Evolutionary conservation across 768 basidiomycete genomes (phyloP).

Genomic region (Tylopilus sp.): DNA sequence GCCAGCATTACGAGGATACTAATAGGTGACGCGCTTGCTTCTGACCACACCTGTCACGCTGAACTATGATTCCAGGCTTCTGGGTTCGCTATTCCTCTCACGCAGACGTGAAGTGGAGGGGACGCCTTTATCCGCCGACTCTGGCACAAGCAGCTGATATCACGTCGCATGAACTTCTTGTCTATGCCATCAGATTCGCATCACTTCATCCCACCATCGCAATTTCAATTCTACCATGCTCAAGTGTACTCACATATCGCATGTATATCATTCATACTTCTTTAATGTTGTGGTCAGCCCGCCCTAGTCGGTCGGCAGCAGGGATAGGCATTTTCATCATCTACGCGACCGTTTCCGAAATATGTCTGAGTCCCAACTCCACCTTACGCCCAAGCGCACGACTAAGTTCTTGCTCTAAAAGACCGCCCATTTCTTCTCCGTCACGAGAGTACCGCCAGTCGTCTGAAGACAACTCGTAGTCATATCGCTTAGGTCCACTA

Average conservation of each 20-base stretch:
- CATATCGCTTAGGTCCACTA: slow-evolving; percentile 92
- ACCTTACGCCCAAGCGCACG: slow-evolving; percentile 35
- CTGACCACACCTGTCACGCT: slow-evolving; percentile 1
- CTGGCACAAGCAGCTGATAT: slow-evolving; percentile 1
- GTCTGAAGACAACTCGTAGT: slow-evolving; percentile 54
- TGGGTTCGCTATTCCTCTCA: slow-evolving; percentile 64
- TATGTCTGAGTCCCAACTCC: slow-evolving; percentile 27
- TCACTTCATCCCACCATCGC: neutral
- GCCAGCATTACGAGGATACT: slow-evolving; percentile 57
- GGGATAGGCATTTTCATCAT: neutral
- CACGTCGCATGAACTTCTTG: neutral
- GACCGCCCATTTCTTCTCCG: slow-evolving; percentile 49
- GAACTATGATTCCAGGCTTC: slow-evolving; percentile 39
- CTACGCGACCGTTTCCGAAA: slow-evolving; percentile 24
- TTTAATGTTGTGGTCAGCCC: neutral
- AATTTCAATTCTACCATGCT: neutral
- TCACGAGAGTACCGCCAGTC: slow-evolving; percentile 81
- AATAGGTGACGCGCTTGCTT: slow-evolving; percentile 49
- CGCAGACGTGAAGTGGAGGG: slow-evolving; percentile 40
- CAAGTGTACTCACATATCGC: slow-evolving; percentile 4
- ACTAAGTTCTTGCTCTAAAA: slow-evolving; percentile 72
- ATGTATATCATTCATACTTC: slow-evolving; percentile 5
- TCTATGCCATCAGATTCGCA: neutral
- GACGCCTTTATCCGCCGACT: neutral
- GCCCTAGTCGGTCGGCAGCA: neutral